phyloP scores from a whole-genome alignment of 1,284 basidiomycete genomes.

The Ganoderma lucidum region DNA sequence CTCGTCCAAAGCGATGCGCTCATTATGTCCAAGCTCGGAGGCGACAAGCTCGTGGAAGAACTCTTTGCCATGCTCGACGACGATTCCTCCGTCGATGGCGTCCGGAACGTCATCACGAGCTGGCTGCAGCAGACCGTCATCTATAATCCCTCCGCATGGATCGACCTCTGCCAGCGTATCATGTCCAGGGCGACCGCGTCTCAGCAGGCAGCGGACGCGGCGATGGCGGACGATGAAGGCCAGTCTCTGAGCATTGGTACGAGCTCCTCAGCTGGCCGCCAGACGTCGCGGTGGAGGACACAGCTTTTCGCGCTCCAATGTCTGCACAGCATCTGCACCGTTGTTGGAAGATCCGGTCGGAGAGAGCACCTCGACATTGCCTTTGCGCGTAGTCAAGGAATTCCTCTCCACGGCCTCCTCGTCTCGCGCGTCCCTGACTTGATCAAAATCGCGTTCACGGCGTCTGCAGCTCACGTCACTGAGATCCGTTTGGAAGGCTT shows the following conservation, averaged over 20 bases:
- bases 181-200: constrained; percentile 90
- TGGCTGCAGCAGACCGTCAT: constrained; percentile 97
- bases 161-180: constrained; percentile 96
- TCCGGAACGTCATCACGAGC: constrained; percentile 91
- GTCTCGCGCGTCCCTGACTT: constrained; percentile 90
- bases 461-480: constrained; percentile 94
- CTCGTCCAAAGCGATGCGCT: constrained; percentile 96
- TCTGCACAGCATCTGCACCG: constrained; percentile 87
- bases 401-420: constrained; percentile 59
- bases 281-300: constrained; percentile 93
- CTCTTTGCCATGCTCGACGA: constrained; percentile 95
- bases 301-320: constrained; percentile 96
- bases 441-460: constrained; percentile 98
- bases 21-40: constrained; percentile 92
- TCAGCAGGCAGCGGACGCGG: constrained; percentile 74
- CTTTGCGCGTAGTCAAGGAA: constrained; percentile 53
- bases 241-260: constrained; percentile 81
- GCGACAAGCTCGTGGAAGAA: constrained; percentile 93
- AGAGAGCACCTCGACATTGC: constrained; percentile 85
- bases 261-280: constrained; percentile 47
- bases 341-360: constrained; percentile 77
- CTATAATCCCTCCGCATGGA: constrained; percentile 96
- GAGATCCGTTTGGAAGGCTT: constrained; percentile 96
- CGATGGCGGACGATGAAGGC: constrained; percentile 86
- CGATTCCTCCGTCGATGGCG: constrained; percentile 94